Percentiles rank a stretch among this genome's conserved stretches.
These are phyloP conservation scores for Scedosporium aurantiacum DNA, from an alignment of 2,329 filamentous ascomycete species.

Conservation along the genomic window DNA sequence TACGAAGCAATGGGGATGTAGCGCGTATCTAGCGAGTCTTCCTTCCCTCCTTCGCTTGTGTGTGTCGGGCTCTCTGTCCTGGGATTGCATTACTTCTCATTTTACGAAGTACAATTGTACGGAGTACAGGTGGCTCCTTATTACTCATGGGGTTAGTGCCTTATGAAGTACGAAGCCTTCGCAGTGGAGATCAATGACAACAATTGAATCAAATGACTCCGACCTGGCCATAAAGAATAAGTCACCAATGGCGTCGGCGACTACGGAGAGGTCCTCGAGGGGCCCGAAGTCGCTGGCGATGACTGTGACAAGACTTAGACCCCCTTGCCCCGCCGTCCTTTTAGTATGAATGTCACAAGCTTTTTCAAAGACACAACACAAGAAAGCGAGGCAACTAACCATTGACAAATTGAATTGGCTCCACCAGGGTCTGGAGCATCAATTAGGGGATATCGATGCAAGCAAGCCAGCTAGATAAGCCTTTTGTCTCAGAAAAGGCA, in stretches of 20 bases:
- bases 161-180: neutral
- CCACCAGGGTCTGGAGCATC: neutral
- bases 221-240: neutral
- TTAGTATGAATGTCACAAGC: neutral
- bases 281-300: neutral
- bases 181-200: too few species aligned
- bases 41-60: too few species aligned
- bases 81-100: neutral
- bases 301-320: neutral
- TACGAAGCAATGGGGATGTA: too few species aligned
- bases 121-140: neutral
- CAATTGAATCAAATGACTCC: too few species aligned
- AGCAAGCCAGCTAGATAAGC: neutral
- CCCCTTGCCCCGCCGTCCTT: neutral
- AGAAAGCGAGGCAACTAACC: neutral
- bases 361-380: neutral
- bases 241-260: neutral
- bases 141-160: neutral
- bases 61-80: too few species aligned
- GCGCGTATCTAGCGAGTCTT: too few species aligned
- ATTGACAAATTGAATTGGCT: neutral
- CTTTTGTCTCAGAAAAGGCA: neutral
- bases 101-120: neutral
- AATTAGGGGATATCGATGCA: neutral
- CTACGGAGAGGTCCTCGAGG: too few species aligned